Evolutionary conservation across 1,284 basidiomycete genomes (phyloP), one percentile per base, ranked within the genome.

Genomic region (Phellinidium pouzarii): DNA sequence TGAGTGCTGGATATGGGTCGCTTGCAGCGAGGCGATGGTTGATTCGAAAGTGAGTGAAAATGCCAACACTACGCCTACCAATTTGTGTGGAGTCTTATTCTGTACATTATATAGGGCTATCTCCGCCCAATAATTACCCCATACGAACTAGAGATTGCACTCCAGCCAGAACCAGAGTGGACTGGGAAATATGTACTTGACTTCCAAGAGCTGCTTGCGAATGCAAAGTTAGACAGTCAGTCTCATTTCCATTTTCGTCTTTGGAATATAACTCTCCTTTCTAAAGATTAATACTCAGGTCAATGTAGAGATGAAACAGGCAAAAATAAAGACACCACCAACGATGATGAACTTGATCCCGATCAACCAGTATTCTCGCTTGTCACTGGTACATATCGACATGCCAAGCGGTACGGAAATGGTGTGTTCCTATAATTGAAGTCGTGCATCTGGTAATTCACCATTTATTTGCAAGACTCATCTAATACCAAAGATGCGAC

Each of bases 1-100:
- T 48, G 95, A 98, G 64, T 94, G 93, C 62, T 99, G 94, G 62
- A 87, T 99, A 4, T 76, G 98, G 53, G 87, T 97, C 1, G 94
- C 94, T 0, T 99, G 95, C 68, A 87, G 87, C 0, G 95, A 99
- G 66, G 92, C 89, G 47, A 67, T 98, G 36, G 79, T 96, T 14
- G 91, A 96, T 46, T 77, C 87, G 0, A 91, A 87, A 71, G 88
- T 85, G 19, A 19, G 12, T 14, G 44, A 52, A 20, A 51, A 42
- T 59, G 54, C 11, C 12, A 12, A 27, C 22, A 2, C 17, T 7
- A 38, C 29, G 9, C 17, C 26, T 60, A 20, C 52, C 44, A 34
- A 34, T 11, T 14, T 8, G 31, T 14, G 31, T 34, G 31, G 9
- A 34, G 12, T 36, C 11, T 20, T 14, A 4, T 19, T 4, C 47